These are phyloP conservation scores for Pelargonium australe DNA, from an alignment of 441 rosid species.

Conservation along the genomic window DNA sequence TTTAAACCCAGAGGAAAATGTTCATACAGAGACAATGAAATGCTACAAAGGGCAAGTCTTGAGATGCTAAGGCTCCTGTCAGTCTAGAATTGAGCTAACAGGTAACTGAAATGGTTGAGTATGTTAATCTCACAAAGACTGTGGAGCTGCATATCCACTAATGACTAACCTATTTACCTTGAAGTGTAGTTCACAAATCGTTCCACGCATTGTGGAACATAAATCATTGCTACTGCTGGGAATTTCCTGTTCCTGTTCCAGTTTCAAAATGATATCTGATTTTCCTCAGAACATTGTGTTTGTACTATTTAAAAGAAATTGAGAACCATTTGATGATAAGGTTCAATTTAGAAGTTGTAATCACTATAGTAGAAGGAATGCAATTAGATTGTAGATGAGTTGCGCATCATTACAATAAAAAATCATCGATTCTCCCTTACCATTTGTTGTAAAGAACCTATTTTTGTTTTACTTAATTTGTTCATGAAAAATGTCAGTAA, in stretches of 20 bases:
- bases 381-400: not conserved
- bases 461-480: no score
- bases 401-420: no score
- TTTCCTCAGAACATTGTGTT: not conserved
- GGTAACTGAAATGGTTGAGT: constrained; percentile 6
- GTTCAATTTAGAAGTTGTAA: not conserved
- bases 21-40: constrained; percentile 12
- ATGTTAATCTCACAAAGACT: not conserved
- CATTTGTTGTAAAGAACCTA: no score
- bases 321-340: not conserved
- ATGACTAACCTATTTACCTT: not conserved
- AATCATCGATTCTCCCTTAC: no score
- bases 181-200: not conserved
- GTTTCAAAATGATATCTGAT: not conserved
- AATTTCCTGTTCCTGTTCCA: no score
- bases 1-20: constrained; percentile 11
- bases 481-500: no score
- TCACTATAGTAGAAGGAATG: not conserved
- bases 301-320: not conserved
- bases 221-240: no score
- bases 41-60: not conserved
- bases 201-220: not conserved
- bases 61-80: not conserved
- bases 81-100: not conserved
- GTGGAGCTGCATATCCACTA: constrained; percentile 5